These are phyloP conservation scores for Trichoderma cornu-damae DNA, from an alignment of 2,329 filamentous ascomycete genomes.

Conservation along the genomic window DNA sequence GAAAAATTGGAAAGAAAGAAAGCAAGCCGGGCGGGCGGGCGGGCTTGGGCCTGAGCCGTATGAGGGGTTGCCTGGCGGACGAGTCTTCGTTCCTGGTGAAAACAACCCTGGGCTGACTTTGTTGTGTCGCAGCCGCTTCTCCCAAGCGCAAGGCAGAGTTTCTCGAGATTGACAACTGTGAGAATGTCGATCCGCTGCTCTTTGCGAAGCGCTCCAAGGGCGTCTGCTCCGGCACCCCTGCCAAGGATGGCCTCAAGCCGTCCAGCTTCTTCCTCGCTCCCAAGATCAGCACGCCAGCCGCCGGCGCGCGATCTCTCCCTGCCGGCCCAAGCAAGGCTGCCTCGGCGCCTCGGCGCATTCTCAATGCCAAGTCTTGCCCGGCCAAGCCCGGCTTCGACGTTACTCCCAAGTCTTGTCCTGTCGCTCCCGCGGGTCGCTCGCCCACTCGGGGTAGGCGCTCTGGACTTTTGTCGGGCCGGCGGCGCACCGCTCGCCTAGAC, in stretches of 20 bases:
- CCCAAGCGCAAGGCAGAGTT: constrained; percentile 54
- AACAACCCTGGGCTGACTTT: no score
- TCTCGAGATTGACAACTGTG: constrained; percentile 48
- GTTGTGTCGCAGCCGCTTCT: constrained; percentile 39
- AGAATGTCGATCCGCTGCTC: constrained; percentile 57
- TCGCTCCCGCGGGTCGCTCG: constrained; percentile 74
- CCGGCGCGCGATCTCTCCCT: constrained; percentile 30
- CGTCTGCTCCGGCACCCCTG: constrained; percentile 35
- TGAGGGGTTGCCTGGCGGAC: no score
- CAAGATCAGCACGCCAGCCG: constrained; percentile 36
- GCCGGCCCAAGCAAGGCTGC: constrained; percentile 30
- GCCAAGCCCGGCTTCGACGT: constrained; percentile 40
- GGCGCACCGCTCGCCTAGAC: constrained; percentile 64
- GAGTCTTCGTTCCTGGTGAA: no score
- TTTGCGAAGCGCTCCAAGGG: constrained; percentile 58
- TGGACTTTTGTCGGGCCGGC: constrained; percentile 63
- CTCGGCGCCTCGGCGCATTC: constrained; percentile 38
- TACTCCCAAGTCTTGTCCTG: constrained; percentile 47
- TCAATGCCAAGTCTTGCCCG: constrained; percentile 51
- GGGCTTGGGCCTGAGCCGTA: no score
- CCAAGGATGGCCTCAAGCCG: constrained; percentile 47
- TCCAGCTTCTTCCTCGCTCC: constrained; percentile 40
- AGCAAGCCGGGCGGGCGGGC: no score
- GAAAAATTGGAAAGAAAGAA: no score
- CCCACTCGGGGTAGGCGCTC: constrained; percentile 66